Evolutionary conservation across 257 asterid species (phyloP).

Genomic region (Solanum medicagineum): DNA sequence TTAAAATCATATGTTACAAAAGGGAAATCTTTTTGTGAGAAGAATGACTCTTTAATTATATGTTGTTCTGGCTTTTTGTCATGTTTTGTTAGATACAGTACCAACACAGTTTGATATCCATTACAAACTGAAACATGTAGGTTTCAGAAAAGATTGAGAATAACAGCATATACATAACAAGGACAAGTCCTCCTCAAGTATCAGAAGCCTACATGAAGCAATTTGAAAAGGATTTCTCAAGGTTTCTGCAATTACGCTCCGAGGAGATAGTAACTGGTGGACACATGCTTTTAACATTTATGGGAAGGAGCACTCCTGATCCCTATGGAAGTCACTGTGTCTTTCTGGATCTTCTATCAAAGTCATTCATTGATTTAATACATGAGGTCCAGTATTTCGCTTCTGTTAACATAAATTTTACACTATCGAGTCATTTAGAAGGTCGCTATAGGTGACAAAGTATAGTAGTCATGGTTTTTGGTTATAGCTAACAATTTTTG

Average conservation of each 20-base stretch:
- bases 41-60: neutral
- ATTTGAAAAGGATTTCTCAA: no score
- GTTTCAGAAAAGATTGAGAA: constrained; percentile 7
- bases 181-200: no score
- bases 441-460: neutral
- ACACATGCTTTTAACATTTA: no score
- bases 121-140: neutral
- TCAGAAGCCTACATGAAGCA: constrained; percentile 6
- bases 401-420: neutral
- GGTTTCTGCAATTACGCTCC: no score
- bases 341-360: neutral
- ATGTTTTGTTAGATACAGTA: neutral
- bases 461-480: neutral
- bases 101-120: neutral
- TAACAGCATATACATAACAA: no score
- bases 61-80: neutral
- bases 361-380: constrained; percentile 1
- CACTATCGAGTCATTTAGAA: neutral
- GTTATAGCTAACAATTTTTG: neutral
- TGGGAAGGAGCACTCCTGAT: neutral
- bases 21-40: neutral
- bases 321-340: neutral
- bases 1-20: neutral
- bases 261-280: no score
- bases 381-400: neutral